A percentile compares a stretch with the other conserved stretches of the same genome.
These are phyloP conservation scores for Leccinum pachyderme DNA, from an alignment of 1,284 basidiomycete genomes.

Conservation along the genomic window DNA sequence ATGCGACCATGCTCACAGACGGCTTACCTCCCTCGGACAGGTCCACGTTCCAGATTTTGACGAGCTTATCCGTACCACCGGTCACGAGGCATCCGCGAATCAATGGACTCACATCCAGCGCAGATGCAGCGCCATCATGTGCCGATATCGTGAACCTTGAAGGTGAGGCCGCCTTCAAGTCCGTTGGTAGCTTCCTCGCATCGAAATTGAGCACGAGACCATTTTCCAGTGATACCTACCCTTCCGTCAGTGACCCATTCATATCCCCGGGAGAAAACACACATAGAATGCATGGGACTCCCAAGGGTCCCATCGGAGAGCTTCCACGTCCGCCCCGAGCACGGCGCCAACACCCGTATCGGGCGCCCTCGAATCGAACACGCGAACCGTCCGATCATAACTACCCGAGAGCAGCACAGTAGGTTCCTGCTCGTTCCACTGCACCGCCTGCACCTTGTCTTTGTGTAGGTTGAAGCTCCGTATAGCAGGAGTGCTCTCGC, in stretches of 20 bases:
- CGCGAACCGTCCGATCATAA: slow-evolving; percentile 90
- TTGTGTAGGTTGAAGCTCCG: slow-evolving; percentile 88
- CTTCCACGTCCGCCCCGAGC: slow-evolving; percentile 90
- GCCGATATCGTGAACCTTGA: slow-evolving; percentile 90
- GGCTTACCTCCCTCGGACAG: slow-evolving; percentile 64
- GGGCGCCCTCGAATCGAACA: slow-evolving; percentile 89
- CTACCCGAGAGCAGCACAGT: slow-evolving; percentile 90
- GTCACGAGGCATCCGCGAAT: slow-evolving; percentile 91
- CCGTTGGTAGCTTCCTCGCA: slow-evolving; percentile 75
- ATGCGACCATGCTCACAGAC: slow-evolving; percentile 85
- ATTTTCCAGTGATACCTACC: slow-evolving; percentile 87
- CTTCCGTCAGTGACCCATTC: slow-evolving; percentile 3
- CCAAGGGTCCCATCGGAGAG: slow-evolving; percentile 96
- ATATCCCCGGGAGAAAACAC: slow-evolving; percentile 29
- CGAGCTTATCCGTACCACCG: slow-evolving; percentile 89
- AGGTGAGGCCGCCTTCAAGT: slow-evolving; percentile 57
- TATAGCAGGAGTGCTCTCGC: slow-evolving; percentile 49
- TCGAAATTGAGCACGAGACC: slow-evolving; percentile 92
- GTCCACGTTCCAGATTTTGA: slow-evolving; percentile 95
- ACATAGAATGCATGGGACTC: slow-evolving; percentile 86
- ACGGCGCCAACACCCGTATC: slow-evolving; percentile 75
- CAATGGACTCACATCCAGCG: slow-evolving; percentile 89
- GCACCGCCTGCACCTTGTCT: slow-evolving; percentile 97
- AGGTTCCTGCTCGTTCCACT: slow-evolving; percentile 90
- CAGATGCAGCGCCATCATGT: slow-evolving; percentile 92